Evolutionary conservation across 352 stramenopile species (phyloP), one percentile per base, ranked within the genome.

Genomic region (Phytopythium helicoides): DNA sequence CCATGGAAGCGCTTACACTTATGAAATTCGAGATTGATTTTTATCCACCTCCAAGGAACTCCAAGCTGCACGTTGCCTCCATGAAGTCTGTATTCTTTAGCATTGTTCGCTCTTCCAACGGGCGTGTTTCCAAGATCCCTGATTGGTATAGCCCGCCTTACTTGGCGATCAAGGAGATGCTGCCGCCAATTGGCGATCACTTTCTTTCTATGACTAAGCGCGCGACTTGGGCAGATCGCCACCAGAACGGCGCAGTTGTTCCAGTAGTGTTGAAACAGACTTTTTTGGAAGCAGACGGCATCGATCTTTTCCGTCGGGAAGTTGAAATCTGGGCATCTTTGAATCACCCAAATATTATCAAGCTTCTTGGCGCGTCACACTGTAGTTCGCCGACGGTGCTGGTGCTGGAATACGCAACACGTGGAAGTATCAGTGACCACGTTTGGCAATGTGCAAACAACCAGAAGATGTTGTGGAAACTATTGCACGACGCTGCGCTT

Each of bases 61-160:
- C 59, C 2, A 25, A 33, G 6, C 50, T 50, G 11, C 64, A 72
- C n/a, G 59, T 65, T 19, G 60, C 60, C 0, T 62, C 51, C 22
- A 72, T 72, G 64, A 72, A 68, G 34, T 61, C 60, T 18, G 55
- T 71, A 0, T 71, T 71, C 40, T 71, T 71, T 31, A 61, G 48
- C 8, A 57, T 71, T 5, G 62, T 71, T 16, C 31, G 62, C 3
- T 71, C 62, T 15, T 71, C 62, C 0, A 71, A 67, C 40, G 62
- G 57, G 8, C 52, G 58, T 6, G 62, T 71, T 9, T 53, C 58
- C 0, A 71, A 56, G 62, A 71, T 71, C 16, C 62, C 62, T 7
- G 35, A 58, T 3, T 71, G 58, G 58, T 71, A 64, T 18, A 64
- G 65, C 16, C 62, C 58, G 33, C 49, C 51, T 0, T 62, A 71